Evolutionary conservation across 225 moss, liverwort and hornwort genomes (phyloP).

Genomic region (Neckera pumila): DNA sequence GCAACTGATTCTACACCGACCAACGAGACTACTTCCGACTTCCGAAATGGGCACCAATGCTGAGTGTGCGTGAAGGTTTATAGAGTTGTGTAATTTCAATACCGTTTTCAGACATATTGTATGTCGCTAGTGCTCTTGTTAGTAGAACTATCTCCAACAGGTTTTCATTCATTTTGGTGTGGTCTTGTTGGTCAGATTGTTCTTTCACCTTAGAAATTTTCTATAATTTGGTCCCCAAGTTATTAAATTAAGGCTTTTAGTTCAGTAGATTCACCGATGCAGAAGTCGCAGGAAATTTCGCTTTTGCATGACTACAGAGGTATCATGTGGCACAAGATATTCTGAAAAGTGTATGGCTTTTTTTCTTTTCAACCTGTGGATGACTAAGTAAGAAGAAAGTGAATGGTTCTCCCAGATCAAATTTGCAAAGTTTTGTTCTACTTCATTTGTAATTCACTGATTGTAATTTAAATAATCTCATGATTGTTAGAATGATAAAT

Average conservation of each 20-base stretch:
- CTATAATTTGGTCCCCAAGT: too few species aligned
- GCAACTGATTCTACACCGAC: not conserved
- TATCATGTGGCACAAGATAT: not conserved
- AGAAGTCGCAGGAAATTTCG: not conserved
- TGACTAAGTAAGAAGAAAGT: not conserved
- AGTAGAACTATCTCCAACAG: not conserved
- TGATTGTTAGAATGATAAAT: too few species aligned
- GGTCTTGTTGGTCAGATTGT: not conserved
- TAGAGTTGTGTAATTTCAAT: too few species aligned
- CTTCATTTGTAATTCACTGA: too few species aligned
- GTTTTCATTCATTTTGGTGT: not conserved
- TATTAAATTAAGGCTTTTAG: not conserved
- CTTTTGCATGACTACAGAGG: too few species aligned
- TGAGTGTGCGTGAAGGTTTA: not conserved
- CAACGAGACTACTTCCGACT: not conserved
- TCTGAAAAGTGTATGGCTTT: not conserved
- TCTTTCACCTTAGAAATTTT: not conserved
- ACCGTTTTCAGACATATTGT: not conserved
- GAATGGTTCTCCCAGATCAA: not conserved
- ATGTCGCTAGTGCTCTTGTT: too few species aligned
- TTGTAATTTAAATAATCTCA: too few species aligned
- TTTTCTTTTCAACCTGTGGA: not conserved
- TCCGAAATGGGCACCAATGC: not conserved
- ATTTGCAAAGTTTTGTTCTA: not conserved
- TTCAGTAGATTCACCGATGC: too few species aligned